These are phyloP conservation scores for Entomortierella chlamydospora DNA, from an alignment of 192 early-diverging fungal genomes.

Conservation along the genomic window DNA sequence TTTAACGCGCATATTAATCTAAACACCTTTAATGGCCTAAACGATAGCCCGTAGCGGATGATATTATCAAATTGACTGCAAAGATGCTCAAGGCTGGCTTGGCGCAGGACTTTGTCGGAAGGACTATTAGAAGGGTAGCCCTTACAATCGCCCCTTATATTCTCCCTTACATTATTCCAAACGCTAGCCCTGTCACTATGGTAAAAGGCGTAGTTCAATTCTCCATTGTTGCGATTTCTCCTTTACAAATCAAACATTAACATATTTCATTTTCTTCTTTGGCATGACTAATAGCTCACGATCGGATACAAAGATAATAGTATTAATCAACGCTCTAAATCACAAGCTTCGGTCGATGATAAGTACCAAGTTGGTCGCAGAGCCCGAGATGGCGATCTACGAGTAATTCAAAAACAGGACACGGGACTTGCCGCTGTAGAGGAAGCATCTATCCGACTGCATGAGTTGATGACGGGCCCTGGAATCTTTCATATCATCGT, in stretches of 20 bases:
- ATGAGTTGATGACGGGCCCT: constrained; percentile 24
- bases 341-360: constrained; percentile 10
- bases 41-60: constrained; percentile 40
- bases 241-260: not conserved
- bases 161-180: constrained; percentile 26
- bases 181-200: constrained; percentile 28
- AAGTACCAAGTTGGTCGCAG: constrained; percentile 33
- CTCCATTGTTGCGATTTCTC: not conserved
- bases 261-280: not conserved
- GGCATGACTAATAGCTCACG: not conserved
- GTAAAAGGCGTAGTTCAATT: not conserved
- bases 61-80: constrained; percentile 30
- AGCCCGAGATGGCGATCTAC: constrained; percentile 27
- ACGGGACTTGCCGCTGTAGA: not conserved
- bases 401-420: constrained; percentile 8
- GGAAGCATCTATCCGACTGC: constrained; percentile 9
- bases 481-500: constrained; percentile 48
- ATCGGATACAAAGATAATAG: constrained; percentile 36
- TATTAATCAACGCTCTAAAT: constrained; percentile 33
- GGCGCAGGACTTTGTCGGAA: constrained; percentile 22
- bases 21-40: too few relatives aligned
- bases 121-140: constrained; percentile 17
- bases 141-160: constrained; percentile 30
- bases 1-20: not conserved
- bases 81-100: constrained; percentile 13